Evolutionary conservation across 2,329 filamentous ascomycete genomes (phyloP).

Genomic region (Trichoderma arundinaceum): DNA sequence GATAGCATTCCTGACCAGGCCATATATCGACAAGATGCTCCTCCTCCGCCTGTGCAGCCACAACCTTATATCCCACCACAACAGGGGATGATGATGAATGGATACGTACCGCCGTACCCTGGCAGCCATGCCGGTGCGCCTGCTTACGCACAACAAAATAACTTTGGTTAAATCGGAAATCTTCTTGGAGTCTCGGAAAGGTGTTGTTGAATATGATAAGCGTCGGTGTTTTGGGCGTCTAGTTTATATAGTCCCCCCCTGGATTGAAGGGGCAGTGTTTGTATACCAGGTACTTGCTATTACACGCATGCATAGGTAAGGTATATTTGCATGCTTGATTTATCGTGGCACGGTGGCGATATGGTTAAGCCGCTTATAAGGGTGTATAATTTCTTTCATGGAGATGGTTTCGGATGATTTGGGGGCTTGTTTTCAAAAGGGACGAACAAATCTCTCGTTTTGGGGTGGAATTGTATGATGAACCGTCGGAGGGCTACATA

Average conservation of each 20-base stretch:
- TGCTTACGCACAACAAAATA: slow-evolving; percentile 33
- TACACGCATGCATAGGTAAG: not conserved
- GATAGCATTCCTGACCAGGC: slow-evolving; percentile 29
- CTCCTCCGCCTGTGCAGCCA: slow-evolving; percentile 24
- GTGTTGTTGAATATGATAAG: slow-evolving; percentile 7
- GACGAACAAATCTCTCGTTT: too few relatives aligned
- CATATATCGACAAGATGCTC: slow-evolving; percentile 36
- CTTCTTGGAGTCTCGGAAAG: not conserved
- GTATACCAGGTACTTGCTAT: not conserved
- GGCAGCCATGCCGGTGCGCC: slow-evolving; percentile 32
- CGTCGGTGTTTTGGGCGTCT: slow-evolving; percentile 28
- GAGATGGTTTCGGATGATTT: not conserved
- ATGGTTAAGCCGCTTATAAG: not conserved
- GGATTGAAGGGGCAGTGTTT: not conserved
- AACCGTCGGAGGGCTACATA: not conserved
- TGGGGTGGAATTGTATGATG: too few relatives aligned
- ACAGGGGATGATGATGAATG: slow-evolving; percentile 36
- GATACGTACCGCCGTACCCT: slow-evolving; percentile 34
- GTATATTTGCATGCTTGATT: not conserved
- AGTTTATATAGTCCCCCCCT: not conserved
- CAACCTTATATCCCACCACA: slow-evolving; percentile 35
- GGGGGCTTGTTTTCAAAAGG: too few relatives aligned
- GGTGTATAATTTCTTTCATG: not conserved
- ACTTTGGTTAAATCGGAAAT: slow-evolving; percentile 17
- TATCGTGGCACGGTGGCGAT: not conserved